Evolutionary conservation across 805 yeast species (phyloP).

Genomic region (Torulaspora maleeae): DNA sequence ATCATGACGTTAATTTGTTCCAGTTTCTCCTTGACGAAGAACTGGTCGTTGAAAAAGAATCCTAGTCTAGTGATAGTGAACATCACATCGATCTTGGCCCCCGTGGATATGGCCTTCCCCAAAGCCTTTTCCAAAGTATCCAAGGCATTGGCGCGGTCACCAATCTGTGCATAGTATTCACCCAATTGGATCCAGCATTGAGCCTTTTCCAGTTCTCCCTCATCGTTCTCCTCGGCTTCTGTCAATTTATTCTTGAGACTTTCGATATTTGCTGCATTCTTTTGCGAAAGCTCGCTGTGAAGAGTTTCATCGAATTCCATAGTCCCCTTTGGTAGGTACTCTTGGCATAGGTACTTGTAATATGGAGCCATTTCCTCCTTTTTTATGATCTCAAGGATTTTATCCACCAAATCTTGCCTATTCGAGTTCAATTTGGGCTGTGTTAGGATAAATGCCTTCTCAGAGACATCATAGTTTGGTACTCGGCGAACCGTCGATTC

Average conservation of each 20-base stretch:
- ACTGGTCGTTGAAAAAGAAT: slow-evolving; percentile 79
- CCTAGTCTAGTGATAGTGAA: slow-evolving; percentile 83
- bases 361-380: slow-evolving; percentile 73
- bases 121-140: slow-evolving; percentile 65
- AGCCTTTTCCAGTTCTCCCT: slow-evolving; percentile 80
- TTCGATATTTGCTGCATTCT: slow-evolving; percentile 53
- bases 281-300: slow-evolving; percentile 46
- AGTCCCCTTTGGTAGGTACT: slow-evolving; percentile 32
- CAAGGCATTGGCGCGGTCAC: slow-evolving; percentile 71
- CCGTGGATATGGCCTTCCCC: slow-evolving; percentile 78
- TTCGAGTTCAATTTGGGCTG: slow-evolving; percentile 37
- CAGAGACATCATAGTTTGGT: slow-evolving; percentile 82
- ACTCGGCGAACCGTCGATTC: slow-evolving; percentile 42
- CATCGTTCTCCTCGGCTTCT: slow-evolving; percentile 55
- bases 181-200: slow-evolving; percentile 76
- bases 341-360: slow-evolving; percentile 61
- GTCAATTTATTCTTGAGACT: slow-evolving; percentile 43
- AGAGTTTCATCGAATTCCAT: slow-evolving; percentile 57
- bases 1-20: slow-evolving; percentile 69
- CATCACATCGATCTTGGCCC: slow-evolving; percentile 81
- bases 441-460: slow-evolving; percentile 62
- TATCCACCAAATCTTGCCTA: slow-evolving; percentile 43
- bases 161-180: slow-evolving; percentile 79
- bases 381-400: slow-evolving; percentile 51
- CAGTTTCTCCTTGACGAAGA: slow-evolving; percentile 62